Base-by-base conservation (phyloP, 2,329 filamentous ascomycete species). In the Hypomyces perniciosus region DNA sequence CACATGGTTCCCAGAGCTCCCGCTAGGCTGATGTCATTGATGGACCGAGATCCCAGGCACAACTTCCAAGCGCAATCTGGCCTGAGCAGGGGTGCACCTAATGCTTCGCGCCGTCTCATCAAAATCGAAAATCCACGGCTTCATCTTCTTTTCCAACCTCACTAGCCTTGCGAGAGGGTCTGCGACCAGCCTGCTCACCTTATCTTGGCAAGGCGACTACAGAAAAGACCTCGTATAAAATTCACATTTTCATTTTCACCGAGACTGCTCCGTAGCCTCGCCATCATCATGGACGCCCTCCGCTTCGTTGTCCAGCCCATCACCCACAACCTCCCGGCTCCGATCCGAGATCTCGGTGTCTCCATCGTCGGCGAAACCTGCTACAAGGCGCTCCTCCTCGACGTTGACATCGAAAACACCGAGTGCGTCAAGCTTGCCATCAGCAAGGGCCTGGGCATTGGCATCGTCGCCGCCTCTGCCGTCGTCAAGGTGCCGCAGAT, bases 401-500 rank as follows among this genome's bases (percentile, higher is more conserved):
- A 96, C 64, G 79, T 99, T 65, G 86, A 95, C 72, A 76, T 86
- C 62, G 80, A 83, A 56, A 81, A 90, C 63, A 79, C 81, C 5
- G 83, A 81, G 53, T 99, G 93, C 76, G 73, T 96, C 62, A 93
- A 93, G 66, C 83, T 96, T 46, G 91, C 84, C 60, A 80, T 97
- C 65, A 95, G 88, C 64, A 99, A 99, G 74, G 90, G 80, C 3
- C 84, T 99, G 12, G 92, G 93, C 51, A 85, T 97, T 60, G 93
- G 85, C 67, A 99, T 99, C 72, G 90, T 99, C 65, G 86, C 80
- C 59, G 90, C 90, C 48, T 91, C 88, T 29, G 85, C 88, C 49
- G 83, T 97, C 61, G 91, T 99, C 75, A 99, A 99, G 75, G 84
- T 99, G 28, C 93, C 93, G 0, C 93, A 99, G 76, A 92, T 99